Evolutionary conservation across 345 rosid species (phyloP).

Genomic region (Linum lewisii): DNA sequence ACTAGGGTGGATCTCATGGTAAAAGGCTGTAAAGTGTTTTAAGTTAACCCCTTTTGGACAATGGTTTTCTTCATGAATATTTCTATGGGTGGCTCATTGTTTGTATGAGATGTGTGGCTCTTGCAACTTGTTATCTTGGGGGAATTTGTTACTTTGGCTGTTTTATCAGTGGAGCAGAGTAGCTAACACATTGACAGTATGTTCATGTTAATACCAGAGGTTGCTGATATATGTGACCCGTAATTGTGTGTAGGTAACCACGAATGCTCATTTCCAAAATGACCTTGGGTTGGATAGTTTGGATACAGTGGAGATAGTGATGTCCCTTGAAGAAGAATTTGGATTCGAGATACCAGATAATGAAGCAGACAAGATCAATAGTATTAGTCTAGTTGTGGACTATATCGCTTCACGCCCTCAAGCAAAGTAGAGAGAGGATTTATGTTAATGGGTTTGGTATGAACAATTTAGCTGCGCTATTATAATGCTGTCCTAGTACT

Average conservation of each 20-base stretch:
- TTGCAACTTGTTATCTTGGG: not conserved
- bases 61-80: no score
- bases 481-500: no score
- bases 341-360: conserved; percentile 88
- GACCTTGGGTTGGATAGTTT: conserved; percentile 94
- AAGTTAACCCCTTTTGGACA: no score
- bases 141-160: not conserved
- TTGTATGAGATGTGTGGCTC: not conserved
- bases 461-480: no score
- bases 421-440: conserved; percentile 55
- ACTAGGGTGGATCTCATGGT: no score
- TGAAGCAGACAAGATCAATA: conserved; percentile 83
- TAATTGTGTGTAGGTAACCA: conserved; percentile 47
- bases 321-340: conserved; percentile 96
- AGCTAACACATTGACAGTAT: not conserved
- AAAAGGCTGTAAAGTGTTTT: no score
- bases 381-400: conserved; percentile 52
- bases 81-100: not conserved
- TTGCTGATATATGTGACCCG: not conserved
- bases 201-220: no score
- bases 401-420: conserved; percentile 94
- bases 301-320: conserved; percentile 85
- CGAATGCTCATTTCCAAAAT: conserved; percentile 69
- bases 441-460: no score
- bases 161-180: not conserved